Base-by-base conservation (phyloP, 2,329 filamentous ascomycete genomes). In the Diaporthe amygdali region DNA sequence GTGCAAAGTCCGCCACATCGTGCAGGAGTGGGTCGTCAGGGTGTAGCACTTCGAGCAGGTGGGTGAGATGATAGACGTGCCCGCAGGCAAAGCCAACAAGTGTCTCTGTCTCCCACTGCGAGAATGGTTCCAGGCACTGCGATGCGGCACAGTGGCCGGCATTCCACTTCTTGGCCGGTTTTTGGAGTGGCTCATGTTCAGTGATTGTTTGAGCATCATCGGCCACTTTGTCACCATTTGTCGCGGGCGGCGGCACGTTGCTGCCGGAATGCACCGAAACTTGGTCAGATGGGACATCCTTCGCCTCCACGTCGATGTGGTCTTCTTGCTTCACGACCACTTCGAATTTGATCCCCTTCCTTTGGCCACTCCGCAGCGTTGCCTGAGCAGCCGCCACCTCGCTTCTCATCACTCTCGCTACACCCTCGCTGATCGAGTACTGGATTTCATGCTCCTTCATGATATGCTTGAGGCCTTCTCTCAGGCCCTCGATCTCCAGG, bases 391-490 rank as follows among this genome's bases (percentile, higher is more conserved):
- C 87, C 0, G 92, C 92, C 0, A 99, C 96, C 81, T 99, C 96
- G 70, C 95, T 94, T 64, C 93, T 87, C 51, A 98, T 85, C 0
- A 98, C 95, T 68, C 90, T 90, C 0, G 96, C 95, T 4, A 97
- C 96, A 1, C 96, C 96, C 52, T 93, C 92, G 74, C 93, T 96
- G 78, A 99, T 98, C 76, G 93, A 96, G 79, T 94, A 91, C 82
- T 98, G 96, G 54, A 99, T 93, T 78, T 98, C 96, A 79, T 98
- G 95, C 81, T 99, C 96, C 76, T 96, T 92, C 79, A 99, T 93
- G 85, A 99, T 95, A 70, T 95, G 93, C 54, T 93, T 92, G 4
- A 99, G 87, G 0, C 96, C 96, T 74, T 97, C 94, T 71, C 95
- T 88, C 8, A 99, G 85, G 0, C 96, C 96, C 76, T 96, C 92